Base-by-base conservation (phyloP, 2,329 filamentous ascomycete species). In the Daldinia sp. region DNA sequence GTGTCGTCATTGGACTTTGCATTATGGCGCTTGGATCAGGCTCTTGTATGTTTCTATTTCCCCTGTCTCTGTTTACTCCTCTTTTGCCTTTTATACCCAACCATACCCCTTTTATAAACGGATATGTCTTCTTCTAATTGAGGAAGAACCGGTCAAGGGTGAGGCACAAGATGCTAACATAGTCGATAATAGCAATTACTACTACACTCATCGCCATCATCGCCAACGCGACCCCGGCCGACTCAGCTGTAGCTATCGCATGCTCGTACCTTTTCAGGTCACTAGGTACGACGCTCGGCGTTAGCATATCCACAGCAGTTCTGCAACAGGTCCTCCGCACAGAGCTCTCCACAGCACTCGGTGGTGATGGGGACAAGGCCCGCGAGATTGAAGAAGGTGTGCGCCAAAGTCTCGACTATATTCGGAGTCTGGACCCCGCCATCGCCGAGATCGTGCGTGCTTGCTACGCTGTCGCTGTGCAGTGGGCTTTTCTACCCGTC, bases 191-290 rank as follows among this genome's bases (percentile, higher is more conserved):
- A 70, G 89, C 87, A 4, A 85, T 92, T 34, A 93, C 90, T 0
- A 90, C 88, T 0, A 88, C 89, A 0, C 82, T 94, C 30, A 87
- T 93, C 47, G 89, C 83, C 1, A 80, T 93, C 34, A 86, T 94
- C 66, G 87, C 90, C 29, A 92, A 93, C 72, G 85, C 89, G 0
- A 78, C 84, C 1, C 80, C 82, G 2, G 82, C 86, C 41, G 91
- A 94, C 68, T 87, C 90, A 64, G 90, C 92, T 1, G 85, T 94
- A 1, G 90, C 88, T 3, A 90, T 91, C 13, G 91, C 92, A 6
- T 93, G 90, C 74, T 91, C 88, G 17, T 94, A 94, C 76, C 85
- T 94, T 21, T 94, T 94, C 81, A 87, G 91, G 35, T 90, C 89
- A 1, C 81, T 94, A 0, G 92, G 91, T n/a, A 82, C 91, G n/a